These are phyloP conservation scores for Prototheca wickerhamii DNA, from an alignment of 163 green algal species.

Conservation along the genomic window DNA sequence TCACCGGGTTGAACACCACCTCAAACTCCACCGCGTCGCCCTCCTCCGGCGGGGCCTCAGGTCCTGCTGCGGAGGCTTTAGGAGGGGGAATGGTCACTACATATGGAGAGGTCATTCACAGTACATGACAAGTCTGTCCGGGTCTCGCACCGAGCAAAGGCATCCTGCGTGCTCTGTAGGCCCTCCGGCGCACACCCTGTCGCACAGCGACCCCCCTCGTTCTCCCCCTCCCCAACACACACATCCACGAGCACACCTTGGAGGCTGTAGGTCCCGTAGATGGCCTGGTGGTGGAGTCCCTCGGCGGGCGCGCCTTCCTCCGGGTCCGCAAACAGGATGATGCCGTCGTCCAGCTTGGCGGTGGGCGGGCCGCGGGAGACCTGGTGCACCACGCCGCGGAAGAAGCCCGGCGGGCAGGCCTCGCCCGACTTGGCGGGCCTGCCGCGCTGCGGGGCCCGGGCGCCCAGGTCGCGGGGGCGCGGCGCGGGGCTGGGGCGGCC, in stretches of 20 bases:
- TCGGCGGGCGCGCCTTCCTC: background rate
- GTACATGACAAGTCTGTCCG: too few species aligned
- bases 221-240: too few species aligned
- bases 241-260: conserved; percentile 1
- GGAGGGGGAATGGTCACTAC: background rate
- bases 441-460: background rate
- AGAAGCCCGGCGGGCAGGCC: background rate
- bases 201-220: too few species aligned
- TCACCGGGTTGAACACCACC: conserved; percentile 1
- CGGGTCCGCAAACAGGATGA: conserved; percentile 19
- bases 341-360: conserved; percentile 15
- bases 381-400: background rate
- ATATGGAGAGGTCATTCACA: too few species aligned
- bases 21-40: conserved; percentile 23
- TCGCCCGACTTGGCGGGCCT: background rate
- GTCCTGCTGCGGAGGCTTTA: background rate
- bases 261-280: conserved; percentile 14
- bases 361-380: background rate
- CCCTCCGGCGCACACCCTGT: too few species aligned
- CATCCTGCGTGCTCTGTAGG: too few species aligned
- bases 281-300: conserved; percentile 10
- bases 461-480: background rate
- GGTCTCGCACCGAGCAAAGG: too few species aligned
- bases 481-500: too few species aligned
- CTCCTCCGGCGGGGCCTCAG: conserved; percentile 5